Evolutionary conservation across 345 rosid genomes (phyloP), one percentile per base, ranked within the genome.

Genomic region (Barbarea vulgaris): DNA sequence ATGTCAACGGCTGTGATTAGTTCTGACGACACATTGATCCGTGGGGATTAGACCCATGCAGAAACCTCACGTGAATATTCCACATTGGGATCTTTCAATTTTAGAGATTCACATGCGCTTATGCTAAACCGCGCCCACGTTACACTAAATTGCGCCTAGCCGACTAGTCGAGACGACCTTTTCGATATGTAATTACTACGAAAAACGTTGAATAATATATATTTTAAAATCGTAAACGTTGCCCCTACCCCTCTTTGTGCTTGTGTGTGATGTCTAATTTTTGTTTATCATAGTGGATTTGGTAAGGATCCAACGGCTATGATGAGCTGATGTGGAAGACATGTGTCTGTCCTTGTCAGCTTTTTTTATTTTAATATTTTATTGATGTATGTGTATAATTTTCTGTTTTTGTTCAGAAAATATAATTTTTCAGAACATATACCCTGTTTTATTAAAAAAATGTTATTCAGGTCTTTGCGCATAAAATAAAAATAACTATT

Each of bases 1-100:
- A 41, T 62, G 69, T 73, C 63, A 41, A 79, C 80, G 87, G 73
- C 47, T 57, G 56, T n/a, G 80, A 80, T 74, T 77, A 42, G 48
- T 7, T 30, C 42, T 42, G 51, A 31, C 28, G 30, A 51, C 13
- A 44, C 11, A 59, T 17, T 8, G 44, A 74, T 59, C 56, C 59
- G 17, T 69, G 13, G 34, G 56, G 79, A 41, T 66, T 4, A 58
- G 57, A 75, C 11, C 55, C 67, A 64, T 48, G 68, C 63, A 71
- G 31, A 66, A 50, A 33, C 64, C 64, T 82, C 83, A 70, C 86
- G 87, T 84, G 87, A 77, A 70, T 77, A 63, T 55, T 69, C 64
- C 7, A 74, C 83, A 70, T 80, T 21, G 81, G 85, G 84, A 82
- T 82, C 84, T 27, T 67, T 14, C 19, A 51, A 7, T 14, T 44